phyloP scores from a whole-genome alignment of 495 filamentous ascomycete species.

The Lophiotrema nucula region DNA sequence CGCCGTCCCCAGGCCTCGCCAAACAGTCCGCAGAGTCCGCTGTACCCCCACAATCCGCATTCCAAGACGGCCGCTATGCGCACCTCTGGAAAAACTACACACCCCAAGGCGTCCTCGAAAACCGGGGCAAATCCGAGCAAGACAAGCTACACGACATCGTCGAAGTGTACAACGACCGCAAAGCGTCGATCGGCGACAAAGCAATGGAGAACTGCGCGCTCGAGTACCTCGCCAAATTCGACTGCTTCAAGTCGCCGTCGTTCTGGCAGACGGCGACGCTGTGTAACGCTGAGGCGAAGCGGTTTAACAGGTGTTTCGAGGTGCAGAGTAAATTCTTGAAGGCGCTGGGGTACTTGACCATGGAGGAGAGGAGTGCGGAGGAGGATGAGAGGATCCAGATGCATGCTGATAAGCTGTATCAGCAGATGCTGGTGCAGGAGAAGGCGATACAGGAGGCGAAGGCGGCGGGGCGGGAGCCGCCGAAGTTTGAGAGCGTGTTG shows the following conservation, averaged over 20 bases:
- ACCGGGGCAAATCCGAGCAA: slow-evolving; percentile 63
- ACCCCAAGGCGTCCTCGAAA: slow-evolving; percentile 62
- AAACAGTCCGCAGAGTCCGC: background rate
- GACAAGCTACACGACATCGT: slow-evolving; percentile 74
- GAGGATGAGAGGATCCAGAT: slow-evolving; percentile 90
- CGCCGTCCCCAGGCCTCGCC: slow-evolving; percentile 5
- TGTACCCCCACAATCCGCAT: slow-evolving; percentile 57
- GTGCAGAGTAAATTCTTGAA: slow-evolving; percentile 86
- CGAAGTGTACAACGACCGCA: slow-evolving; percentile 79
- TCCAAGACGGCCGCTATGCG: slow-evolving; percentile 84
- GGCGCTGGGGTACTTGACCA: slow-evolving; percentile 82
- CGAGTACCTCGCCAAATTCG: slow-evolving; percentile 71
- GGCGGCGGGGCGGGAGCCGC: slow-evolving; percentile 35
- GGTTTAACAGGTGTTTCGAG: slow-evolving; percentile 75
- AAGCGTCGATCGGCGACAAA: slow-evolving; percentile 69
- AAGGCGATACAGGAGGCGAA: slow-evolving; percentile 63
- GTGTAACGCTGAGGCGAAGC: slow-evolving; percentile 68
- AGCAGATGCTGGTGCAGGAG: slow-evolving; percentile 79
- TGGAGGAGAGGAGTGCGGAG: slow-evolving; percentile 59
- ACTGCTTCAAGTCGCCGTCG: slow-evolving; percentile 70
- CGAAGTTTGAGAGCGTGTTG: slow-evolving; percentile 33
- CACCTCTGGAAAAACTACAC: slow-evolving; percentile 89
- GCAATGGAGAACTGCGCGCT: slow-evolving; percentile 92
- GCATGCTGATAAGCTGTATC: slow-evolving; percentile 87
- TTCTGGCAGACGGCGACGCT: slow-evolving; percentile 61